Percentiles rank a stretch among this genome's conserved stretches.
Evolutionary conservation across 2,329 filamentous ascomycete species (phyloP).

Genomic region (Diplodia scrobiculata): DNA sequence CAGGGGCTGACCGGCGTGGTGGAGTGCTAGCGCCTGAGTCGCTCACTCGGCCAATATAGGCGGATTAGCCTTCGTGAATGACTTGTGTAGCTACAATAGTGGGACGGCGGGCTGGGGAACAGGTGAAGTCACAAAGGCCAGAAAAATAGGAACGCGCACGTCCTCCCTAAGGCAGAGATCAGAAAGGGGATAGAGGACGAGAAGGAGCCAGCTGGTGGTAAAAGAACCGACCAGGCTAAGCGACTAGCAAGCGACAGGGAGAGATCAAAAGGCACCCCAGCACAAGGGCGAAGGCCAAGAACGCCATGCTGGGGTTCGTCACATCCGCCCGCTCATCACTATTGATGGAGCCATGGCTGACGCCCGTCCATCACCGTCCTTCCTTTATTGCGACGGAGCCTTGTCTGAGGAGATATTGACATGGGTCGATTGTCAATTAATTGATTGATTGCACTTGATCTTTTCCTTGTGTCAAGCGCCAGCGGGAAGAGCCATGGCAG

Average conservation of each 20-base stretch:
- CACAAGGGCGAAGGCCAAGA: neutral
- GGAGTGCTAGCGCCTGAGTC: neutral
- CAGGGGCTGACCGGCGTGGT: neutral
- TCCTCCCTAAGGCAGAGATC: constrained; percentile 25
- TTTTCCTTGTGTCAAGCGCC: neutral
- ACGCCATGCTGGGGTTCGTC: neutral
- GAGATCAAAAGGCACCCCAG: neutral
- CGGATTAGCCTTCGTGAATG: neutral
- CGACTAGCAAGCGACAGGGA: constrained; percentile 4
- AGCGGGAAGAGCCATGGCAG: neutral
- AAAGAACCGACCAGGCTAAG: constrained; percentile 22
- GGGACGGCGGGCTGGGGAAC: neutral
- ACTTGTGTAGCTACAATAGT: neutral
- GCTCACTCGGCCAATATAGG: neutral
- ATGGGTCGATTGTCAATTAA: constrained; percentile 11
- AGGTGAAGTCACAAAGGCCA: neutral
- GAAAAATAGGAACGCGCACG: constrained; percentile 10
- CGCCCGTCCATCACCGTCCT: constrained; percentile 9
- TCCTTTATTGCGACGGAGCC: constrained; percentile 5
- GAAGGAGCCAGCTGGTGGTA: constrained; percentile 22
- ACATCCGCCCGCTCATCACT: constrained; percentile 4
- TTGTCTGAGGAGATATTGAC: constrained; percentile 8
- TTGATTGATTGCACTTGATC: constrained; percentile 9
- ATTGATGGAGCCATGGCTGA: neutral
- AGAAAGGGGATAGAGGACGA: constrained; percentile 15